phyloP scores from a whole-genome alignment of 116 monocot genomes.

The Thalassia testudinum region DNA sequence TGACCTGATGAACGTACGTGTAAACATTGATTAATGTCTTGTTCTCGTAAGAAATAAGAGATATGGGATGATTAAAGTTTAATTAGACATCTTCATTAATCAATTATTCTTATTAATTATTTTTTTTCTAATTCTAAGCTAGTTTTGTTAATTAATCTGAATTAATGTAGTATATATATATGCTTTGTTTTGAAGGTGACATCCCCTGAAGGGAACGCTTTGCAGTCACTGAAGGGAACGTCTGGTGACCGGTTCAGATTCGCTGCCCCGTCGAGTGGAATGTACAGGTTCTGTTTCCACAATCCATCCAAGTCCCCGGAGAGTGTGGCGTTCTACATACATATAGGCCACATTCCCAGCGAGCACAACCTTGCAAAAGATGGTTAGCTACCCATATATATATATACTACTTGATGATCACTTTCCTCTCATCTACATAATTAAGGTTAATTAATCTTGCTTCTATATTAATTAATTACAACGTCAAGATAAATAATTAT shows the following conservation, averaged over 20 bases:
- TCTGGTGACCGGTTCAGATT: constrained; percentile 89
- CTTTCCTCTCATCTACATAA: background rate
- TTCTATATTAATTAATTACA: background rate
- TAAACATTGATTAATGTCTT: too few relatives aligned
- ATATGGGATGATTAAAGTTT: too few relatives aligned
- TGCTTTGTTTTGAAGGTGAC: constrained; percentile 34
- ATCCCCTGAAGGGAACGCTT: constrained; percentile 56
- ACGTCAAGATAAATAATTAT: background rate
- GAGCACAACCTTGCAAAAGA: constrained; percentile 92
- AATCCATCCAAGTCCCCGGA: constrained; percentile 60
- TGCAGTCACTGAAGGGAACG: constrained; percentile 53
- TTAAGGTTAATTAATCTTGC: background rate
- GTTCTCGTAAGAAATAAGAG: too few relatives aligned
- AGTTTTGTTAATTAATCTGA: too few relatives aligned
- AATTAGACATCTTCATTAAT: too few relatives aligned
- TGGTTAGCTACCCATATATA: too few relatives aligned
- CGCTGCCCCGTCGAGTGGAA: constrained; percentile 64
- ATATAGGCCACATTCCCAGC: constrained; percentile 79
- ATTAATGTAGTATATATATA: too few relatives aligned
- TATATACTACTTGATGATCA: too few relatives aligned
- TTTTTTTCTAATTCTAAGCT: too few relatives aligned
- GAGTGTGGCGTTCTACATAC: constrained; percentile 87
- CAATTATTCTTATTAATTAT: too few relatives aligned
- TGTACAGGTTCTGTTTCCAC: constrained; percentile 92
- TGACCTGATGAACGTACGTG: too few relatives aligned